Percentiles rank a stretch among this genome's conserved stretches.
These are phyloP conservation scores for Yarrowia sp. DNA, from an alignment of 805 yeast genomes.

Conservation along the genomic window DNA sequence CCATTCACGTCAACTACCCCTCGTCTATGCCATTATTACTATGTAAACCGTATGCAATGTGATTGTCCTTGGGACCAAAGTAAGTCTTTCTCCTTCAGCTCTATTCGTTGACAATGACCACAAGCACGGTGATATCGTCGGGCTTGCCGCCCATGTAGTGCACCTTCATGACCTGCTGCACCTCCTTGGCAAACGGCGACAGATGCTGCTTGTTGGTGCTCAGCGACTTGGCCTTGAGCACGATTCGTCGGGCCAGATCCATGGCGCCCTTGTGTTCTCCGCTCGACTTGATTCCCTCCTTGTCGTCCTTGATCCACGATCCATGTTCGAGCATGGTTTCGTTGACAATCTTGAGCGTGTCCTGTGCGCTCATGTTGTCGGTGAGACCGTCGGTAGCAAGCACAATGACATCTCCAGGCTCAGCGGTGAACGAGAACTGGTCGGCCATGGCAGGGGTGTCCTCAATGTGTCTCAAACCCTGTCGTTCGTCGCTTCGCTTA, in stretches of 20 bases:
- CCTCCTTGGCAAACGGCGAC: conserved; percentile 84
- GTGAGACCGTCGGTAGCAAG: conserved; percentile 95
- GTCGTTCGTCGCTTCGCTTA: conserved; percentile 53
- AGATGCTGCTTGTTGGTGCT: conserved; percentile 78
- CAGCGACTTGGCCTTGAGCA: conserved; percentile 67
- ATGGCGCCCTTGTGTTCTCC: conserved; percentile 52
- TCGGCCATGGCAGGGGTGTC: conserved; percentile 77
- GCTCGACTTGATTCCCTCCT: conserved; percentile 44
- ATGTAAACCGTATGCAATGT: conserved; percentile 11
- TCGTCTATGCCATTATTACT: neutral
- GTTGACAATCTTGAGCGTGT: conserved; percentile 70
- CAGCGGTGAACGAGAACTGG: conserved; percentile 66
- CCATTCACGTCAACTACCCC: too few relatives aligned
- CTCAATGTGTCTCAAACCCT: conserved; percentile 60
- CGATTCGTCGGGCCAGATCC: conserved; percentile 62
- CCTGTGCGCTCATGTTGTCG: conserved; percentile 79
- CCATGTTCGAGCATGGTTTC: conserved; percentile 56
- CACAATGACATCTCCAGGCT: conserved; percentile 75
- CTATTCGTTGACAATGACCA: conserved; percentile 61
- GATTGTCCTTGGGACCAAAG: neutral
- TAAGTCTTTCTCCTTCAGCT: neutral
- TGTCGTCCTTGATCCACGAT: conserved; percentile 48
- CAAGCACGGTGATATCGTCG: conserved; percentile 88
- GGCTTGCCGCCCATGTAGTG: conserved; percentile 89
- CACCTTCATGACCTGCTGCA: conserved; percentile 69